These are phyloP conservation scores for Fusarium veterinarium DNA, from an alignment of 2,329 filamentous ascomycete genomes.

Conservation along the genomic window DNA sequence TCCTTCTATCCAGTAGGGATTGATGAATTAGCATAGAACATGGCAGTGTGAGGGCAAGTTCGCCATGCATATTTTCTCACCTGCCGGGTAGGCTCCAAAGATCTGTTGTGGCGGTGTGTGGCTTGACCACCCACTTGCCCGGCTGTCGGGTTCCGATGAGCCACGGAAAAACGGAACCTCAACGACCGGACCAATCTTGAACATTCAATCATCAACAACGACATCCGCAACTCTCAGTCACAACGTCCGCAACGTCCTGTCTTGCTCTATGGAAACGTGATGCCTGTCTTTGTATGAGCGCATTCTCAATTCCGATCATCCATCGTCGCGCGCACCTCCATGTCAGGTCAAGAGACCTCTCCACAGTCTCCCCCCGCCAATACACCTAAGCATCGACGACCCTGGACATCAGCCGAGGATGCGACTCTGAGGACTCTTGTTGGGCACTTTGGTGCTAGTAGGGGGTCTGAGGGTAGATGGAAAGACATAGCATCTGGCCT, in stretches of 20 bases:
- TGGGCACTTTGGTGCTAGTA: constrained; percentile 43
- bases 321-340: constrained; percentile 14
- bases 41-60: no score
- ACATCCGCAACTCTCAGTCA: background rate
- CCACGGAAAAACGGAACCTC: constrained; percentile 31
- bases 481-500: constrained; percentile 44
- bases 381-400: constrained; percentile 38
- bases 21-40: no score
- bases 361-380: constrained; percentile 38
- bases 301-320: background rate
- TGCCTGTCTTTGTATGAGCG: background rate
- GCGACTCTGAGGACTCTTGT: constrained; percentile 43
- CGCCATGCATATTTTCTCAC: background rate
- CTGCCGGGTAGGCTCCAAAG: background rate
- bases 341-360: constrained; percentile 41
- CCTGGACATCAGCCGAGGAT: constrained; percentile 45
- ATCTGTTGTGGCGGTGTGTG: constrained; percentile 1
- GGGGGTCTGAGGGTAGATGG: constrained; percentile 45
- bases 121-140: background rate
- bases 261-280: constrained; percentile 17
- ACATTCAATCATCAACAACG: constrained; percentile 20
- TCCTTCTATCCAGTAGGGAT: no score
- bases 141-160: constrained; percentile 13
- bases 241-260: background rate
- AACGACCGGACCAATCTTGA: constrained; percentile 17